Conservation (phyloP, 2,329 filamentous ascomycete genomes). For the Fusarium gaditjirri region DNA sequence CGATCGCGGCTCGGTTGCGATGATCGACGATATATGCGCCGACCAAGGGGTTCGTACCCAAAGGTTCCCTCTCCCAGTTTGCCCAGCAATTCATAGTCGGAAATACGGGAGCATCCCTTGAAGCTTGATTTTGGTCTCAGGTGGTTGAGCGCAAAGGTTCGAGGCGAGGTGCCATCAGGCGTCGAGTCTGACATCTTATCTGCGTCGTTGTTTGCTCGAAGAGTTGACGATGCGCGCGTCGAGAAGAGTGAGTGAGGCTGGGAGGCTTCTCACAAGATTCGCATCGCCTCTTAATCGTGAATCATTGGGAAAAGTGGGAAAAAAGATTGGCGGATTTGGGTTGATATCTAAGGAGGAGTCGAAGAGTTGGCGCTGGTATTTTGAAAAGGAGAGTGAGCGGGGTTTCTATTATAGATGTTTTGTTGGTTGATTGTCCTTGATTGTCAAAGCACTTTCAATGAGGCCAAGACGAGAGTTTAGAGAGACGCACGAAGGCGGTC, state of each 20-base stretch:
- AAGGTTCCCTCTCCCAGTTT: conserved; percentile 97
- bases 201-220: conserved; percentile 40
- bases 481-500: conserved; percentile 39
- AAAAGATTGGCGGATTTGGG: background rate
- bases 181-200: conserved; percentile 46
- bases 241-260: conserved; percentile 25
- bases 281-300: conserved; percentile 25
- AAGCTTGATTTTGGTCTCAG: conserved; percentile 71
- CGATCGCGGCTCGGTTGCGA: background rate
- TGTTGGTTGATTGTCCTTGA: conserved; percentile 16
- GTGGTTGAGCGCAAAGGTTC: conserved; percentile 66
- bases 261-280: conserved; percentile 24
- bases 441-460: conserved; percentile 19
- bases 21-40: conserved; percentile 24
- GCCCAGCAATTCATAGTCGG: conserved; percentile 80
- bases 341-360: background rate
- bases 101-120: conserved; percentile 84
- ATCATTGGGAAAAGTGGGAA: conserved; percentile 12
- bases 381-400: background rate
- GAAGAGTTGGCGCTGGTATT: background rate
- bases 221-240: conserved; percentile 38
- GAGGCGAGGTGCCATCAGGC: conserved; percentile 60
- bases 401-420: conserved; percentile 12
- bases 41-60: conserved; percentile 66
- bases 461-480: conserved; percentile 19